Evolutionary conservation across 352 stramenopile species (phyloP).

Genomic region (Phytophthora pini): DNA sequence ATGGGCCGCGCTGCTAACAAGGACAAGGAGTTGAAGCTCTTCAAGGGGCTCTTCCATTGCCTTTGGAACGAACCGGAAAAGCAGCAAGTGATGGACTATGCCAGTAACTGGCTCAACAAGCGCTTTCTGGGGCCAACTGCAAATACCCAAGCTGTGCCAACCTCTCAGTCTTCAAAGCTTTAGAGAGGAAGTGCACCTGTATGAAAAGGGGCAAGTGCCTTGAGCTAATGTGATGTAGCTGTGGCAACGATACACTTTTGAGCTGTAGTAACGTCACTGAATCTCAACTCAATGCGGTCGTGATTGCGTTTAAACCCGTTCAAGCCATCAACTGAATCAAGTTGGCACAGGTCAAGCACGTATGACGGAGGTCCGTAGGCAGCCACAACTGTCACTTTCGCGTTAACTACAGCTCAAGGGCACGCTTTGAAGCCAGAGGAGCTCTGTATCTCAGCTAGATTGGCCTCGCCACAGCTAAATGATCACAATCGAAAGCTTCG

Average conservation of each 20-base stretch:
- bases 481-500: neutral
- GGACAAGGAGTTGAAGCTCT: constrained; percentile 70
- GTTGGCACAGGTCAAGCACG: neutral
- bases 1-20: constrained; percentile 39
- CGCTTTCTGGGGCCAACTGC: constrained; percentile 9
- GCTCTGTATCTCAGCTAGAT: neutral
- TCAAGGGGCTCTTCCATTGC: constrained; percentile 60
- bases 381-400: neutral
- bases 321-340: no score
- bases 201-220: no score
- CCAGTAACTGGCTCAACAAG: constrained; percentile 55
- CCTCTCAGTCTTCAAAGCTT: constrained; percentile 32
- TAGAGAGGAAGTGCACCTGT: constrained; percentile 8
- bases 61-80: constrained; percentile 72
- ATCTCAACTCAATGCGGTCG: no score
- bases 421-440: neutral
- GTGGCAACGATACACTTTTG: neutral
- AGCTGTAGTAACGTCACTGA: neutral
- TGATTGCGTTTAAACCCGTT: no score
- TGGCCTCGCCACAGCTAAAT: neutral
- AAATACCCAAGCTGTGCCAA: neutral
- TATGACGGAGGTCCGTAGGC: neutral
- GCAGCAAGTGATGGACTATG: constrained; percentile 49
- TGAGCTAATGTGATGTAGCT: no score
- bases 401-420: neutral